Evolutionary conservation across 2,329 filamentous ascomycete species (phyloP).

Genomic region (Sarocladium brachiariae): DNA sequence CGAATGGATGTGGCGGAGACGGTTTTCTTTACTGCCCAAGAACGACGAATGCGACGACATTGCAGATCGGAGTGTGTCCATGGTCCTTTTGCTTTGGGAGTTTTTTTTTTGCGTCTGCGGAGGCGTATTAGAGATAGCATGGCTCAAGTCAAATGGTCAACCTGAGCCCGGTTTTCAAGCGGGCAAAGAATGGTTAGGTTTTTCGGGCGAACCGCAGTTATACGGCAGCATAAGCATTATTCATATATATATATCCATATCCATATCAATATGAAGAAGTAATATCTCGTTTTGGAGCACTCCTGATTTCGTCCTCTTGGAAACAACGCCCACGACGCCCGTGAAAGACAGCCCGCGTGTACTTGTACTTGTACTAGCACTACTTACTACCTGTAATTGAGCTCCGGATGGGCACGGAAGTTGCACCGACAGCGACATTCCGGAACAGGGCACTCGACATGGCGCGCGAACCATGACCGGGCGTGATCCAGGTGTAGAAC

Average conservation of each 20-base stretch:
- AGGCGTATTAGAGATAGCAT: not conserved
- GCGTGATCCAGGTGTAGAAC: constrained; percentile 62
- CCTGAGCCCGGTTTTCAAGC: not conserved
- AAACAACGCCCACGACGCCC: too few species aligned
- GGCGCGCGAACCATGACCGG: constrained; percentile 57
- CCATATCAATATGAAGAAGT: not conserved
- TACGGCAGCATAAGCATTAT: too few species aligned
- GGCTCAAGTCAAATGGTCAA: not conserved
- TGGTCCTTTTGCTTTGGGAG: not conserved
- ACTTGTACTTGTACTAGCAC: too few species aligned
- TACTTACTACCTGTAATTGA: constrained; percentile 37
- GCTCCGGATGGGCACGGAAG: constrained; percentile 52
- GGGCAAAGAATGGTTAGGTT: constrained; percentile 1
- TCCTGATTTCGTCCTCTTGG: too few species aligned
- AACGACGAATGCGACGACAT: too few species aligned
- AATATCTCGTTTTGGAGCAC: too few species aligned
- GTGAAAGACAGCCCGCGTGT: too few species aligned
- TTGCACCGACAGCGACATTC: constrained; percentile 62
- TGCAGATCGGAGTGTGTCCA: not conserved
- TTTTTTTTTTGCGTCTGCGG: not conserved
- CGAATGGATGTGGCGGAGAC: not conserved
- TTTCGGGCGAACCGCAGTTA: too few species aligned
- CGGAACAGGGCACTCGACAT: constrained; percentile 60
- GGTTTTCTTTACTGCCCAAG: too few species aligned
- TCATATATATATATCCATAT: not conserved